Percentiles rank a stretch among this genome's conserved stretches.
phyloP scores from a whole-genome alignment of 345 rosid species.

The Aquilaria yunnanensis region DNA sequence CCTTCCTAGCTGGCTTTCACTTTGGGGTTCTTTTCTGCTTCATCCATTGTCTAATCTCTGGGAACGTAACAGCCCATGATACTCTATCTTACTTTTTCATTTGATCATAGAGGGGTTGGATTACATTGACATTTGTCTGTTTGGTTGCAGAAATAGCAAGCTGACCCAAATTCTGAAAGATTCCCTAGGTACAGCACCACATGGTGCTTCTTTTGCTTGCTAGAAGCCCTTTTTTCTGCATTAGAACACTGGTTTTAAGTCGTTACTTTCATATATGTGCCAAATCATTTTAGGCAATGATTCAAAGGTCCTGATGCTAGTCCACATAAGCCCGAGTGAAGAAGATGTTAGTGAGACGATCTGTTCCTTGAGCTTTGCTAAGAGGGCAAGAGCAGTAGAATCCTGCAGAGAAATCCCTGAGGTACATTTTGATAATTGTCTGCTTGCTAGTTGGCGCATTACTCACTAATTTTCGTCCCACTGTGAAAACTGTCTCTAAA shows the following conservation, averaged over 20 bases:
- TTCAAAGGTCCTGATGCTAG: constrained; percentile 90
- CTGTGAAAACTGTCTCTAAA: constrained; percentile 7
- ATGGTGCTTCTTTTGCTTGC: constrained; percentile 5
- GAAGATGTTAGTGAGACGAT: constrained; percentile 78
- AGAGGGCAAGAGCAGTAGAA: constrained; percentile 79
- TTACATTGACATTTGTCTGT: not conserved
- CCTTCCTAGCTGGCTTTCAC: constrained; percentile 16
- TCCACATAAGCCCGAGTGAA: constrained; percentile 73
- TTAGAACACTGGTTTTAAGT: not conserved
- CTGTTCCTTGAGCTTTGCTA: constrained; percentile 78
- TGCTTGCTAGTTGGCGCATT: not conserved
- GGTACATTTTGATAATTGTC: constrained; percentile 25
- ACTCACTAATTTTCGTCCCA: not conserved
- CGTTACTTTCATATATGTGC: not conserved
- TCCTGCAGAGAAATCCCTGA: constrained; percentile 44
- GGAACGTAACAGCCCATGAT: not conserved
- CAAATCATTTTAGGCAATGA: constrained; percentile 40
- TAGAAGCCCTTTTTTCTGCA: not conserved
- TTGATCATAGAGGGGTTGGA: no score
- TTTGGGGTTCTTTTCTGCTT: not conserved
- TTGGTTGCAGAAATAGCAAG: constrained; percentile 91
- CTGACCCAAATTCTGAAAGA: constrained; percentile 94
- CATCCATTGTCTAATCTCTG: not conserved
- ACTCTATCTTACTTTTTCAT: no score
- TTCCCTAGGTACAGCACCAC: constrained; percentile 59